Evolutionary conservation across 805 yeast species (phyloP).

Genomic region (Saturnispora sanitii): DNA sequence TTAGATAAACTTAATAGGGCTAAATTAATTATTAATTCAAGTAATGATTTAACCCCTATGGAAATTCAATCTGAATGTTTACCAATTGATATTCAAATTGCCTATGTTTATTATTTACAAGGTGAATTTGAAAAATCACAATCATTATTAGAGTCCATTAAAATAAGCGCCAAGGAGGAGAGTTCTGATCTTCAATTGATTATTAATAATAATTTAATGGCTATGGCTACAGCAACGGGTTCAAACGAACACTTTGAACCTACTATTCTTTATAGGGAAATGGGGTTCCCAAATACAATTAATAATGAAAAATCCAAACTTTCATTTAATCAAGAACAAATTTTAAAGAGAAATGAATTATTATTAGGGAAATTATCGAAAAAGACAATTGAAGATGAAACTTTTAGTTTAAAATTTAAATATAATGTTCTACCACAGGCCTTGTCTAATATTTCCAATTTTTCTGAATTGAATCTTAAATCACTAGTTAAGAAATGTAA

Average conservation of each 20-base stretch:
- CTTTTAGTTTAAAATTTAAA: slow-evolving; percentile 15
- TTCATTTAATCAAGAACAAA: slow-evolving; percentile 32
- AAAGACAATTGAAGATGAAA: slow-evolving; percentile 19
- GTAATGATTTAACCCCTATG: slow-evolving; percentile 34
- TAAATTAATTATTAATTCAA: slow-evolving; percentile 19
- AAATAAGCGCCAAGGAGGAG: slow-evolving; percentile 28
- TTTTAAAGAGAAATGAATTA: slow-evolving; percentile 35
- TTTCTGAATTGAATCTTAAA: slow-evolving; percentile 17
- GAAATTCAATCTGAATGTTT: slow-evolving; percentile 44
- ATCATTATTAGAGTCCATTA: slow-evolving; percentile 26
- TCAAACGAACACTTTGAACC: slow-evolving; percentile 11
- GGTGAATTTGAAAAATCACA: slow-evolving; percentile 30
- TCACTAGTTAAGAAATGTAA: slow-evolving; percentile 28
- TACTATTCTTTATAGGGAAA: slow-evolving; percentile 23
- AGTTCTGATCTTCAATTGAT: slow-evolving; percentile 34
- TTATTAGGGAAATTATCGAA: slow-evolving; percentile 33
- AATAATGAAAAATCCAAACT: slow-evolving; percentile 24
- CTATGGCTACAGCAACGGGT: slow-evolving; percentile 16
- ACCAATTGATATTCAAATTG: slow-evolving; percentile 53
- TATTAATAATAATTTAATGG: slow-evolving; percentile 35
- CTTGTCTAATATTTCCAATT: background rate
- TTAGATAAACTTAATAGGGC: slow-evolving; percentile 30
- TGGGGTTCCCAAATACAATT: slow-evolving; percentile 24
- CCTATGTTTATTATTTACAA: slow-evolving; percentile 37
- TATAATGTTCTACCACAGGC: slow-evolving; percentile 20